These are phyloP conservation scores for Alternaria sp. DNA, from an alignment of 2,329 filamentous ascomycete species.

Conservation along the genomic window DNA sequence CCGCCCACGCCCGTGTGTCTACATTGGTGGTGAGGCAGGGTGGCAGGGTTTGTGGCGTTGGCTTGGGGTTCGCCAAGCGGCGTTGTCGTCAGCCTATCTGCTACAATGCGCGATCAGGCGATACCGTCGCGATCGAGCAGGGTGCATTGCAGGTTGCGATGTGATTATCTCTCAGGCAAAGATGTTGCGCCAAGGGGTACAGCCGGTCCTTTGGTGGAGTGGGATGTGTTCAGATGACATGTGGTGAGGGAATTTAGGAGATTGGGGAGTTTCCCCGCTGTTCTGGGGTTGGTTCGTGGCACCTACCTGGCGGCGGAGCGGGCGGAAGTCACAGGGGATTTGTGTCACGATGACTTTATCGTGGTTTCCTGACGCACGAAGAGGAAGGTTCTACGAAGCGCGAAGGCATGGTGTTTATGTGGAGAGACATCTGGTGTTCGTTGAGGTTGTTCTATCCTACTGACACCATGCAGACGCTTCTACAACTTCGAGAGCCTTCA, in stretches of 20 bases:
- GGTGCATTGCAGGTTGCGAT: background rate
- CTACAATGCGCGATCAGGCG: background rate
- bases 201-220: constrained; percentile 2
- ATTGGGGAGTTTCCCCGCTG: background rate
- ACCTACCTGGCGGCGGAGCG: background rate
- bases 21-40: background rate
- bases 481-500: background rate
- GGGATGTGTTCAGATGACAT: background rate
- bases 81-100: background rate
- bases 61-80: background rate
- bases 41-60: background rate
- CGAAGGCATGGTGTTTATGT: background rate
- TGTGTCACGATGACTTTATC: background rate
- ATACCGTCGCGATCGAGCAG: background rate
- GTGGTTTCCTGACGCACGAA: background rate
- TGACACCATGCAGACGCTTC: background rate
- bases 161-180: background rate
- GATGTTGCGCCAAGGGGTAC: background rate
- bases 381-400: background rate
- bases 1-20: background rate
- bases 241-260: background rate
- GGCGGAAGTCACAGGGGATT: background rate
- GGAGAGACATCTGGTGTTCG: background rate
- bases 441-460: background rate
- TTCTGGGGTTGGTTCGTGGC: background rate